A percentile compares a stretch with the other conserved stretches of the same genome.
Evolutionary conservation across 2,329 filamentous ascomycete genomes (phyloP).

Genomic region (Ophiocordyceps camponoti-leonardi): DNA sequence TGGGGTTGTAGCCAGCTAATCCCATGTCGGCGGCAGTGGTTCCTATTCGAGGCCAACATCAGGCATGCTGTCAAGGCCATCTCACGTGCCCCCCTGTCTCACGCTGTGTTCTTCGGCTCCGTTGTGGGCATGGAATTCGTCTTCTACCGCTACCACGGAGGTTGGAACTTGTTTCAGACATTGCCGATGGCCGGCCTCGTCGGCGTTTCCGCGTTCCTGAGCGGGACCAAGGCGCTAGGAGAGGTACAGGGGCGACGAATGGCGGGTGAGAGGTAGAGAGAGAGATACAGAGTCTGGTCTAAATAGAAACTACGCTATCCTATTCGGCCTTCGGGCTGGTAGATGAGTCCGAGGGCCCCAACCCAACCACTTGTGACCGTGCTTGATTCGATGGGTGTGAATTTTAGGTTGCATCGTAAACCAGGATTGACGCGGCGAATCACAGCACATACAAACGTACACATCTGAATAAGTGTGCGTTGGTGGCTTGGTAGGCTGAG

Average conservation of each 20-base stretch:
- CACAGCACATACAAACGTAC: too few species aligned
- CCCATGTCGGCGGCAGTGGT: constrained; percentile 42
- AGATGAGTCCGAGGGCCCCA: too few species aligned
- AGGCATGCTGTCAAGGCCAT: constrained; percentile 63
- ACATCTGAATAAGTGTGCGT: too few species aligned
- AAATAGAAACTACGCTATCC: too few species aligned
- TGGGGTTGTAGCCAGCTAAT: constrained; percentile 3
- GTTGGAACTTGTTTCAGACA: constrained; percentile 82
- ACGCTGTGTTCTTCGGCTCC: constrained; percentile 72
- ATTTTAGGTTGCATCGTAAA: too few species aligned
- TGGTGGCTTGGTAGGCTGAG: too few species aligned
- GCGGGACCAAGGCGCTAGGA: constrained; percentile 74
- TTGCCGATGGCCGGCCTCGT: constrained; percentile 57
- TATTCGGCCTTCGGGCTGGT: too few species aligned
- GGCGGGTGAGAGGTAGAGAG: constrained; percentile 47
- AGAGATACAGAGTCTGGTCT: too few species aligned
- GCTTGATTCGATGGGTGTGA: too few species aligned
- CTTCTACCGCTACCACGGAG: constrained; percentile 88
- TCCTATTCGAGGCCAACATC: constrained; percentile 65
- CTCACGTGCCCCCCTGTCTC: constrained; percentile 58
- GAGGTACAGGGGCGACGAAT: constrained; percentile 84
- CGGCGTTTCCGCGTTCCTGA: constrained; percentile 59
- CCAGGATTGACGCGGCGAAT: too few species aligned
- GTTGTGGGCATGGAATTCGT: constrained; percentile 76
- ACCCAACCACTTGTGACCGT: too few species aligned